These are phyloP conservation scores for Pyrenochaeta sp. DNA, from an alignment of 2,329 filamentous ascomycete species.

Conservation along the genomic window DNA sequence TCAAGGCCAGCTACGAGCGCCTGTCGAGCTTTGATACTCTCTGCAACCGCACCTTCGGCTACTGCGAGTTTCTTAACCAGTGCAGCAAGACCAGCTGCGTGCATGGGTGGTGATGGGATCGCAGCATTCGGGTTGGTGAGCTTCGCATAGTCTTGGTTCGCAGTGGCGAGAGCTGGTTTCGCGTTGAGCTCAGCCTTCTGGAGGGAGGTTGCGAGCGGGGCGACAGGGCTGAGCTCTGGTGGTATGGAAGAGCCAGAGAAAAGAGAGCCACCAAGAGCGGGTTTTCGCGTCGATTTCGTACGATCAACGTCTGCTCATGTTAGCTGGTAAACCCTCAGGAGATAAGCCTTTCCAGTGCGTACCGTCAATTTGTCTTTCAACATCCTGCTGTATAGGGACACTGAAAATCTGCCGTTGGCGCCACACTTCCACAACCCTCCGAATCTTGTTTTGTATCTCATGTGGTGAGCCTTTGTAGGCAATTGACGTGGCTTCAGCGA, in stretches of 20 bases:
- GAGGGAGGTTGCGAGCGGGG: conserved; percentile 75
- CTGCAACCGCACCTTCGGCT: conserved; percentile 87
- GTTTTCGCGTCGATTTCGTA: conserved; percentile 62
- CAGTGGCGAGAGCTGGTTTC: conserved; percentile 72
- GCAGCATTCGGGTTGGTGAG: conserved; percentile 74
- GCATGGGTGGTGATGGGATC: conserved; percentile 83
- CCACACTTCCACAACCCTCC: conserved; percentile 94
- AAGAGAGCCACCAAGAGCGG: conserved; percentile 72
- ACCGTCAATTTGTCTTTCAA: conserved; percentile 84
- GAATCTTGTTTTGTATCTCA: conserved; percentile 87
- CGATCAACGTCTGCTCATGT: conserved; percentile 62
- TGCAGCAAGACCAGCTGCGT: conserved; percentile 87
- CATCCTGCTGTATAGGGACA: conserved; percentile 76
- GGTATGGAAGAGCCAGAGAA: conserved; percentile 73
- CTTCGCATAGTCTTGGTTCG: conserved; percentile 85
- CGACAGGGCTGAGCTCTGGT: conserved; percentile 78
- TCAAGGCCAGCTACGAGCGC: conserved; percentile 82
- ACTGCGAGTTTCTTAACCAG: conserved; percentile 88
- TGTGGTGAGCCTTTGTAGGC: conserved; percentile 86
- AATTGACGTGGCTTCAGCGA: conserved; percentile 87
- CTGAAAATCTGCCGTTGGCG: conserved; percentile 87
- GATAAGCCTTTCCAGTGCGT: conserved; percentile 31
- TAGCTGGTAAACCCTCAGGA: conserved; percentile 4
- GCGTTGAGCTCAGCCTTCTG: conserved; percentile 75
- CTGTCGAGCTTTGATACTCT: conserved; percentile 85